Percentiles rank a stretch among this genome's conserved stretches.
phyloP scores from a whole-genome alignment of 2,329 filamentous ascomycete genomes.

The Pseudopyricularia javanii region DNA sequence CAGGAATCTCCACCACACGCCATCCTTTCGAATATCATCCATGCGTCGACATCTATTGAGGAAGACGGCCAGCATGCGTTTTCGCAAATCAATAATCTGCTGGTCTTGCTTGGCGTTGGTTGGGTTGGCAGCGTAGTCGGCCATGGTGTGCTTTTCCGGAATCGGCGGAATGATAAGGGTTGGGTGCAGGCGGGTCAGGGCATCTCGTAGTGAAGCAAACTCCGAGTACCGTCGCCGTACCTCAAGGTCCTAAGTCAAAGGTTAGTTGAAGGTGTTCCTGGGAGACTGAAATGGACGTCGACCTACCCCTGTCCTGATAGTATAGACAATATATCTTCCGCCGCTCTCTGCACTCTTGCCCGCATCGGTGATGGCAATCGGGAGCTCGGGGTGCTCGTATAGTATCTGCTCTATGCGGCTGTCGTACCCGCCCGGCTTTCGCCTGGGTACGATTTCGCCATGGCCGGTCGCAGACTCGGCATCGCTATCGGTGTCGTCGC shows the following conservation, averaged over 20 bases:
- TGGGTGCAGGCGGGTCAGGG: constrained; percentile 81
- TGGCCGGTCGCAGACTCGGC: constrained; percentile 21
- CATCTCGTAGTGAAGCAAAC: constrained; percentile 81
- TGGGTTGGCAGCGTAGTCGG: constrained; percentile 94
- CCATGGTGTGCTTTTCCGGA: constrained; percentile 97
- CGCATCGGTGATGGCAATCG: constrained; percentile 85
- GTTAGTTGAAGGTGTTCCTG: constrained; percentile 1
- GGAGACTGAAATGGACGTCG: not conserved
- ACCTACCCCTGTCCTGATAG: constrained; percentile 79
- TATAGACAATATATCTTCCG: constrained; percentile 92
- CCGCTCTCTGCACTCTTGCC: constrained; percentile 91
- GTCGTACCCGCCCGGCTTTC: constrained; percentile 79
- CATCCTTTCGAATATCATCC: constrained; percentile 83
- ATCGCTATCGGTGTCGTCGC: constrained; percentile 30
- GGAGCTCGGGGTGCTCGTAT: constrained; percentile 82
- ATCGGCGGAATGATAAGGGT: constrained; percentile 94
- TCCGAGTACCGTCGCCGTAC: constrained; percentile 93
- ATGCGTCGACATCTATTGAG: constrained; percentile 86
- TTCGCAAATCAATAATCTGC: constrained; percentile 89
- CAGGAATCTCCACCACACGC: constrained; percentile 94
- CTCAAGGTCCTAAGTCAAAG: constrained; percentile 68
- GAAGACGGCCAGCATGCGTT: constrained; percentile 94
- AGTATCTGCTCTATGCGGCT: constrained; percentile 96
- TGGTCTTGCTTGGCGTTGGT: constrained; percentile 97
- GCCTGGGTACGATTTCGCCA: constrained; percentile 36